Base-by-base conservation (phyloP, 106 monocot species). In the Dioscorea dumetorum region DNA sequence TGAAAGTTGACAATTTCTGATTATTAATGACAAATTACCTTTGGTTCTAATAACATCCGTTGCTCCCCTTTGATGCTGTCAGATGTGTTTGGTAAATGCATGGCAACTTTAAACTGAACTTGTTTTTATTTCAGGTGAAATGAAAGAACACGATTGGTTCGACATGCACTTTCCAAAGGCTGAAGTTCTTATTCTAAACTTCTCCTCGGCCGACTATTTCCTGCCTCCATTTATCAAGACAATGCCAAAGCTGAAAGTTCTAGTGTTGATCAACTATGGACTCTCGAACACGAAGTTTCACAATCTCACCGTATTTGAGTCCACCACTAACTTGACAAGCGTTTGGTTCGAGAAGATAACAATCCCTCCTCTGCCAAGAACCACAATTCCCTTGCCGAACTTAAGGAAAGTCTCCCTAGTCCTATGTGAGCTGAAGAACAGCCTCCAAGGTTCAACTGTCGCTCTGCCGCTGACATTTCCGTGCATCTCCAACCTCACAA, bases 341-440 rank as follows among this genome's bases (percentile, higher is more conserved):
- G 56, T 85, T 24, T 86, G 86, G 86, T 71, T 86, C 20, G 86
- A 86, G 68, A 86, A 82, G 75, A 82, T 86, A 57, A 61, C 64
- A 3, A 34, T 86, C 12, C 82, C 82, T 2, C 76, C 86, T 33
- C 64, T 86, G n/a, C 79, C 82, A 2, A 75, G 49, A 52, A 78
- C 75, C 8, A 79, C 82, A 48, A 60, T 70, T 61, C 86, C 86
- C 16, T 49, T 86, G 32, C 70, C 67, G 35, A 75, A 72, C 60
- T 31, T 86, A 48, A 21, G 66, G 11, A 86, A 79, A 63, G 72
- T 82, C 17, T 86, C 79, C 3, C 79, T 82, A 12, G 75, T 82
- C 58, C 76, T 79, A 7, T 86, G 85, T 35, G 78, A 85, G 24
- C 32, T 75, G 22, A 72, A 68, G 15, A 22, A 60, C 33, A 74